Conservation (phyloP, 2,329 filamentous ascomycete species). For the Ceratocystis cacaofunesta region DNA sequence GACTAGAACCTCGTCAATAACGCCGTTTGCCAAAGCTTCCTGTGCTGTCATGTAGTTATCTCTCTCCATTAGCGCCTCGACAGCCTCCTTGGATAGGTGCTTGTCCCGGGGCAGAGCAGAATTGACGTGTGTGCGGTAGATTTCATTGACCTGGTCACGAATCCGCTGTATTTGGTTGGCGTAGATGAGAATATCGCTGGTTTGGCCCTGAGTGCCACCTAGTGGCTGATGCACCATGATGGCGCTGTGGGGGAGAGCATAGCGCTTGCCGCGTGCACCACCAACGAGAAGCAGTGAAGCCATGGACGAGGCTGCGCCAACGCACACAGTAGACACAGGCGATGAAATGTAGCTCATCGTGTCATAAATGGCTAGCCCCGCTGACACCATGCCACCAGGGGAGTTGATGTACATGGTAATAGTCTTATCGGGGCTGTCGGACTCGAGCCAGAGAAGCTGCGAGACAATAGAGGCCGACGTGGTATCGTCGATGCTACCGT, state of each 20-base stretch:
- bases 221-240: slow-evolving; percentile 97
- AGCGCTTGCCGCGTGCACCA: slow-evolving; percentile 71
- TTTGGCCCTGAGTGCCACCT: slow-evolving; percentile 52
- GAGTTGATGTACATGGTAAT: slow-evolving; percentile 98
- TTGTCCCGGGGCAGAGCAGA: slow-evolving; percentile 59
- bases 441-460: slow-evolving; percentile 94
- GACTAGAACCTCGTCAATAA: slow-evolving; percentile 73
- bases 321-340: slow-evolving; percentile 85
- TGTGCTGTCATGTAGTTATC: slow-evolving; percentile 86
- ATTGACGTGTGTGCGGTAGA: slow-evolving; percentile 77
- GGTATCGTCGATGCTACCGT: slow-evolving; percentile 78
- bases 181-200: slow-evolving; percentile 83
- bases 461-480: slow-evolving; percentile 89
- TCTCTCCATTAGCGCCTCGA: slow-evolving; percentile 91
- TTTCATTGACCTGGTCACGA: slow-evolving; percentile 71
- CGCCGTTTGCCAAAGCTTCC: slow-evolving; percentile 77
- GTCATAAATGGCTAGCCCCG: slow-evolving; percentile 80
- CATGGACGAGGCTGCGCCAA: slow-evolving; percentile 92
- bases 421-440: slow-evolving; percentile 83
- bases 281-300: slow-evolving; percentile 77
- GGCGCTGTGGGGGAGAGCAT: slow-evolving; percentile 77
- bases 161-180: slow-evolving; percentile 90
- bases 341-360: slow-evolving; percentile 96
- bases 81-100: slow-evolving; percentile 56
- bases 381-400: slow-evolving; percentile 78